Conservation (phyloP, 1,139 yeast genomes). For the Hyphopichia burtonii region DNA sequence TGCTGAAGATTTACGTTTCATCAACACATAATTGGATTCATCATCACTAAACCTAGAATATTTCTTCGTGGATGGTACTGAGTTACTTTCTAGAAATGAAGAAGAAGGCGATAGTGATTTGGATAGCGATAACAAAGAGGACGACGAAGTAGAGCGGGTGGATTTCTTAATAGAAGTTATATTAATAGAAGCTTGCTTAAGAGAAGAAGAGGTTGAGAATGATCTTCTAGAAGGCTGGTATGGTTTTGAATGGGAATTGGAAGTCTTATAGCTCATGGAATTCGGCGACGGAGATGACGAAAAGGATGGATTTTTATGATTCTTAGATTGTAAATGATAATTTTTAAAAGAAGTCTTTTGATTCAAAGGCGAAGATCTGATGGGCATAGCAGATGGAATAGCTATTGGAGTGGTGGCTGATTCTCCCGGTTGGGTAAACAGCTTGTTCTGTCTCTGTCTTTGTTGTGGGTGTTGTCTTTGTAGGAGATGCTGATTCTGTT, state of each 20-base stretch:
- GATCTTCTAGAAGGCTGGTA: not conserved
- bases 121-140: not conserved
- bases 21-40: not conserved
- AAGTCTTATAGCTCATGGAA: not conserved
- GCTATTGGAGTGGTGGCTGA: not conserved
- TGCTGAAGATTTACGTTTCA: not conserved
- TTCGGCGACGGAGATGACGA: not conserved
- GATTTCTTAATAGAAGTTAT: slow-evolving; percentile 8
- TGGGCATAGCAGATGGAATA: slow-evolving; percentile 2
- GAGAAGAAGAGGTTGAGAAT: not conserved
- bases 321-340: not conserved
- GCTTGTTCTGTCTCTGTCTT: too few species aligned
- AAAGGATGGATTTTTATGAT: not conserved
- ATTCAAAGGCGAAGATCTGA: not conserved
- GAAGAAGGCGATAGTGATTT: not conserved
- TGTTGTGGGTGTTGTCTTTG: not conserved
- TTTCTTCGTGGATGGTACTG: not conserved
- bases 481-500: not conserved
- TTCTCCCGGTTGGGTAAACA: too few species aligned
- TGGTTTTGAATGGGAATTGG: not conserved
- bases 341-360: not conserved
- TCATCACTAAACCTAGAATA: not conserved
- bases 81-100: not conserved
- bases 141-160: not conserved
- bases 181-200: slow-evolving; percentile 5